These are phyloP conservation scores for Diplodia corticola DNA, from an alignment of 2,329 filamentous ascomycete species.

Conservation along the genomic window DNA sequence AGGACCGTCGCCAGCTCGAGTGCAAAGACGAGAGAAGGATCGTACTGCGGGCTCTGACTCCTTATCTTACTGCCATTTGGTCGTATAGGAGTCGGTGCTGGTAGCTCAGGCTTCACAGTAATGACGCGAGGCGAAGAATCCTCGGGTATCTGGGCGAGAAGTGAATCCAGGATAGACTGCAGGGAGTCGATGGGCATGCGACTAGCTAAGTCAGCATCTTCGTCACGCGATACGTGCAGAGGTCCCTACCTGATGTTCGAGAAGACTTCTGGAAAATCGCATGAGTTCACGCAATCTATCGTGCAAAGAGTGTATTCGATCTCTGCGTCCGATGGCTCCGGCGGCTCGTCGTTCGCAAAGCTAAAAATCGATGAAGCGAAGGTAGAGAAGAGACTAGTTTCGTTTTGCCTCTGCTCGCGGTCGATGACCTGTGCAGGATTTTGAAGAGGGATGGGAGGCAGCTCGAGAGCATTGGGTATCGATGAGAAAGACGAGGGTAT, in stretches of 20 bases:
- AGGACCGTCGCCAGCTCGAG: slow-evolving; percentile 86
- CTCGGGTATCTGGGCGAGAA: slow-evolving; percentile 85
- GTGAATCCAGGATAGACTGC: slow-evolving; percentile 65
- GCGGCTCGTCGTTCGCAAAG: slow-evolving; percentile 95
- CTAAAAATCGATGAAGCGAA: slow-evolving; percentile 98
- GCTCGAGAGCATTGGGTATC: slow-evolving; percentile 65
- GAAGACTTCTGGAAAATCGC: slow-evolving; percentile 79
- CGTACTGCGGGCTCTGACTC: slow-evolving; percentile 66
- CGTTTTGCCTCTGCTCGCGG: slow-evolving; percentile 72
- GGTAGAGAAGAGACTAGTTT: slow-evolving; percentile 86
- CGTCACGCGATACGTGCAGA: neutral
- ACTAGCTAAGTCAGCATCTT: slow-evolving; percentile 42
- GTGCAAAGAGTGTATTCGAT: slow-evolving; percentile 93
- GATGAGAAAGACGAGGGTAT: slow-evolving; percentile 75
- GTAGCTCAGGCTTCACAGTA: slow-evolving; percentile 82
- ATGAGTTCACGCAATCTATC: slow-evolving; percentile 90
- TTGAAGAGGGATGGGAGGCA: slow-evolving; percentile 84
- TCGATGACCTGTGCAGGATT: slow-evolving; percentile 92
- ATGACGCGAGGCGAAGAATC: slow-evolving; percentile 79
- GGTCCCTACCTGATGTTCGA: slow-evolving; percentile 71
- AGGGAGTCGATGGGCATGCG: slow-evolving; percentile 62
- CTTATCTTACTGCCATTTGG: slow-evolving; percentile 60
- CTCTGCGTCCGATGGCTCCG: slow-evolving; percentile 95
- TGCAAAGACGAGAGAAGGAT: slow-evolving; percentile 85
- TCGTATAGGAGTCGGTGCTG: slow-evolving; percentile 60